Evolutionary conservation across 2,329 filamentous ascomycete species (phyloP), one percentile per base, ranked within the genome.

Genomic region (Nemania sp.): DNA sequence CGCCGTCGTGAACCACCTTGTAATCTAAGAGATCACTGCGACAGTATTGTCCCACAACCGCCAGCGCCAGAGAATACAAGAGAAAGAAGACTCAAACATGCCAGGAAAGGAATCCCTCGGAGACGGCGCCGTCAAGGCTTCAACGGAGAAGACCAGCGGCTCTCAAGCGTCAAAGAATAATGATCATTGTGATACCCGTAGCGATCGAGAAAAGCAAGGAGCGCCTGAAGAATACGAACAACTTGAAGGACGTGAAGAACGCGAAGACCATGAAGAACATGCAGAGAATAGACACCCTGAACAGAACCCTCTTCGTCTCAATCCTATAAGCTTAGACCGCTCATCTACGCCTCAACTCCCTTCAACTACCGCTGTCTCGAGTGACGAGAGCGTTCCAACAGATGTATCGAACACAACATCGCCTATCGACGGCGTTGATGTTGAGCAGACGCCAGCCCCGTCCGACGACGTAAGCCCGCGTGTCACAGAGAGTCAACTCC

Each of bases 111-210:
- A 59, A 20, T 49, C 57, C 12, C 25, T 65, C 4, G 49, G 56
- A 6, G 58, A 63, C 45, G 42, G 62, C 45, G 42, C 46, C 37
- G 18, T 61, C 12, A 57, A 20, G 13, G 48, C 60, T 34, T 55
- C 62, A 6, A 17, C 29, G 10, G 59, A 56, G 40, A 64, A 63
- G 37, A 52, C 54, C 32, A 59, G 56, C 18, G 51, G 60, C 29
- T 59, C 65, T 37, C 57, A 53, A 15, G 40, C 39, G 17, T 50
- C 56, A 21, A 59, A 39, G 48, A 64, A 57, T n/a, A 64, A 57
- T n/a, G 6, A 13, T 21, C 37, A 32, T 3, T 18, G 18, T 3
- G 13, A 51, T 53, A 5, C 3, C 34, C 18, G 12, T 21, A 25
- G 57, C 35, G 13, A 39, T 25, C n/a, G 34, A 17, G 40, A 43